Percentiles rank a stretch among this genome's conserved stretches.
Conservation (phyloP, 495 filamentous ascomycete species). For the Lophium mytilinum region DNA sequence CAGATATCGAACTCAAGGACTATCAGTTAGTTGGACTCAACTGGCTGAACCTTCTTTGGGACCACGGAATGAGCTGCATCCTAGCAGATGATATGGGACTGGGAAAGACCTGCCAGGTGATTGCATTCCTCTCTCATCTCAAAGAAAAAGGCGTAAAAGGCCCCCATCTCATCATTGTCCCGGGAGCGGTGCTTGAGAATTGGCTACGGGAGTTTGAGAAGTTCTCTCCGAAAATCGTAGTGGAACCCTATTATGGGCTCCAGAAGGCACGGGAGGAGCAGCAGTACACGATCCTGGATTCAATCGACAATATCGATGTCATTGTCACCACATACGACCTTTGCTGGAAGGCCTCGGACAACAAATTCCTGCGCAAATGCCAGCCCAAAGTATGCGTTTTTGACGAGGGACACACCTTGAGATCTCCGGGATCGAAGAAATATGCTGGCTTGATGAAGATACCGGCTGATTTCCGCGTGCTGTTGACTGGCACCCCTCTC, state of each 20-base stretch:
- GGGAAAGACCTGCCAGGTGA: conserved; percentile 95
- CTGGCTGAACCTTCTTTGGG: conserved; percentile 77
- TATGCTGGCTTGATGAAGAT: conserved; percentile 78
- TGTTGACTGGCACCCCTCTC: conserved; percentile 87
- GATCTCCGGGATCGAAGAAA: conserved; percentile 71
- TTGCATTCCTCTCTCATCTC: conserved; percentile 80
- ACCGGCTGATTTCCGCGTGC: conserved; percentile 64
- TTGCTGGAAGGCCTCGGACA: conserved; percentile 55
- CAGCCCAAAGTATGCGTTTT: conserved; percentile 64
- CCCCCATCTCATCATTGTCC: conserved; percentile 83
- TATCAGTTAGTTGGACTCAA: conserved; percentile 94
- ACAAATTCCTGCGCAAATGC: conserved; percentile 59
- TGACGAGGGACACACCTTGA: conserved; percentile 87
- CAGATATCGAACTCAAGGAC: conserved; percentile 68
- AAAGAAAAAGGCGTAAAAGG: conserved; percentile 58
- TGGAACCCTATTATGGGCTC: conserved; percentile 73
- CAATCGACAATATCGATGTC: conserved; percentile 63
- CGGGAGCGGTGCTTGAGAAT: conserved; percentile 87
- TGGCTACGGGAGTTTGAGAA: conserved; percentile 85
- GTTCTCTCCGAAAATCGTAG: conserved; percentile 68
- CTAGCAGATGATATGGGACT: conserved; percentile 97
- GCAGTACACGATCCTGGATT: conserved; percentile 55
- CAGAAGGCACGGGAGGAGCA: conserved; percentile 56
- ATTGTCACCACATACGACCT: conserved; percentile 86
- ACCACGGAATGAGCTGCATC: conserved; percentile 72